phyloP scores from a whole-genome alignment of 2,329 filamentous ascomycete genomes.

The Fusarium sp. region DNA sequence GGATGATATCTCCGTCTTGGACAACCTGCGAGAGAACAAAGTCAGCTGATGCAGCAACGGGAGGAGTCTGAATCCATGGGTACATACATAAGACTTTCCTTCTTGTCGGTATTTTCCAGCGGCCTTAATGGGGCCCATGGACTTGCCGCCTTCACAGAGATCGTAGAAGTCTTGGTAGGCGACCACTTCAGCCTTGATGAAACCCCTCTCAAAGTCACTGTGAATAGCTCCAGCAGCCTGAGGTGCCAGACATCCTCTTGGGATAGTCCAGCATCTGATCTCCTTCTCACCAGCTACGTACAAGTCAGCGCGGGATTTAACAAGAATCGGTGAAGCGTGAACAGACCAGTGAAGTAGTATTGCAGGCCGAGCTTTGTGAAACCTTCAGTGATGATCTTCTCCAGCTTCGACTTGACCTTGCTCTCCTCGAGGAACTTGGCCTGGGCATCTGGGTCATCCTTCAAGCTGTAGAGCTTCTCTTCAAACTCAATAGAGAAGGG shows the following conservation, averaged over 20 bases:
- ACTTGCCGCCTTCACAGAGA: conserved; percentile 56
- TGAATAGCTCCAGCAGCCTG: conserved; percentile 57
- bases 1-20: conserved; percentile 57
- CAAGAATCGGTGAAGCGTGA: neutral
- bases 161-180: conserved; percentile 59
- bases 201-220: conserved; percentile 57
- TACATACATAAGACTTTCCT: conserved; percentile 55
- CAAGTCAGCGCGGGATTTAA: conserved; percentile 7
- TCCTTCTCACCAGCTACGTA: conserved; percentile 56
- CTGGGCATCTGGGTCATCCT: conserved; percentile 50
- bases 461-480: conserved; percentile 55
- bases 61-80: neutral
- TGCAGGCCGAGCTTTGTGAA: conserved; percentile 58
- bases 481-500: conserved; percentile 60
- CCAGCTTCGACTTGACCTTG: conserved; percentile 55
- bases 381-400: conserved; percentile 58
- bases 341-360: conserved; percentile 57
- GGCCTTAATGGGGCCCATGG: conserved; percentile 58
- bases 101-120: conserved; percentile 59
- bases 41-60: conserved; percentile 29
- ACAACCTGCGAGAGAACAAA: conserved; percentile 46
- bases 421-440: conserved; percentile 52
- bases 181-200: conserved; percentile 60
- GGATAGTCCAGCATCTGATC: conserved; percentile 58
- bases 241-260: conserved; percentile 51